Conservation (phyloP, 345 rosid genomes). For the Syzygium aqueum region DNA sequence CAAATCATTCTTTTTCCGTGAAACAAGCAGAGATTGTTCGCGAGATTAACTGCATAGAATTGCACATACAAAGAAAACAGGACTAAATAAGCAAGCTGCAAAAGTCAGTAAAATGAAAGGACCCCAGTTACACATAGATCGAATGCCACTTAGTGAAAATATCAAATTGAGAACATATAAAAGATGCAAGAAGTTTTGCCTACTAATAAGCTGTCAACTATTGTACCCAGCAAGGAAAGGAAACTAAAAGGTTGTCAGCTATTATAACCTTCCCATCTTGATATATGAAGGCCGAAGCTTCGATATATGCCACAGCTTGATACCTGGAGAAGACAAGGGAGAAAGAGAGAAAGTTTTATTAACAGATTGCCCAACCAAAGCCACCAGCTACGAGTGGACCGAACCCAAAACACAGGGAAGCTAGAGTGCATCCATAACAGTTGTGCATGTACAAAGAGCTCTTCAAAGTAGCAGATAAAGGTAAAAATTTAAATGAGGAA, state of each 20-base stretch:
- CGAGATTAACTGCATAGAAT: not conserved
- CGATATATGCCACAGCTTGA: slow-evolving; percentile 94
- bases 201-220: not conserved
- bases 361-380: not conserved
- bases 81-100: not conserved
- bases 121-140: not conserved
- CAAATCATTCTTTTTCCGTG: not conserved
- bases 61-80: not conserved
- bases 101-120: not conserved
- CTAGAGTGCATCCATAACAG: not conserved
- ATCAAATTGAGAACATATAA: not conserved
- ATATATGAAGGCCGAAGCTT: slow-evolving; percentile 90
- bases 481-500: not conserved
- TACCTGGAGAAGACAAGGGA: slow-evolving; percentile 37
- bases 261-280: slow-evolving; percentile 85
- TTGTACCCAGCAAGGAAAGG: not conserved
- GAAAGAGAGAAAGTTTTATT: not conserved
- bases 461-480: not conserved
- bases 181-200: not conserved
- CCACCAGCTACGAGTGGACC: not conserved
- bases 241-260: not conserved
- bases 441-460: not conserved
- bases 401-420: not conserved
- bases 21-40: not conserved
- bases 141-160: not conserved